Evolutionary conservation across 495 filamentous ascomycete genomes (phyloP).

Genomic region (Lasiosphaeriaceae sp.): DNA sequence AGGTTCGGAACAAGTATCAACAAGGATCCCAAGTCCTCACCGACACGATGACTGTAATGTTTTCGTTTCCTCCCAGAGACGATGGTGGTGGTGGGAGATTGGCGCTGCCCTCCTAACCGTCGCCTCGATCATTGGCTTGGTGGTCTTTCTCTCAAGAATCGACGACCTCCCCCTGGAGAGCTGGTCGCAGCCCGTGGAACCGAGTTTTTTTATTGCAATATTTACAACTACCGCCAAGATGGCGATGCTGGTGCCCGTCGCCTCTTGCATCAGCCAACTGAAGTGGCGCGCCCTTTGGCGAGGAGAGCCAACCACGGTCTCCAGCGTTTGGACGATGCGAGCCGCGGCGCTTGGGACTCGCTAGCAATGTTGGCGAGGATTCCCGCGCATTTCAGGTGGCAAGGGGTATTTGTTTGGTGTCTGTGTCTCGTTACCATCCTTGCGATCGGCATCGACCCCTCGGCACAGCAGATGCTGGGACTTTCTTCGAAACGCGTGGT

Average conservation of each 20-base stretch:
- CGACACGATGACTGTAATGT: too few relatives aligned
- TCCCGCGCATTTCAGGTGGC: not conserved
- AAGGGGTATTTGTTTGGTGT: not conserved
- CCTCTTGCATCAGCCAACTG: slow-evolving; percentile 30
- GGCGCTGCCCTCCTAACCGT: slow-evolving; percentile 5
- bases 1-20: too few relatives aligned
- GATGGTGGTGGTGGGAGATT: slow-evolving; percentile 25
- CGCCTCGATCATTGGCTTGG: slow-evolving; percentile 7
- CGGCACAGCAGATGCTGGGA: slow-evolving; percentile 16
- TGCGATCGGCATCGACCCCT: slow-evolving; percentile 16
- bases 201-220: slow-evolving; percentile 35
- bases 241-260: slow-evolving; percentile 26
- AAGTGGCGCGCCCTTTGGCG: slow-evolving; percentile 32
- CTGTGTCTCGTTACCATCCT: slow-evolving; percentile 8
- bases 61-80: too few relatives aligned
- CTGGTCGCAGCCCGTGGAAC: slow-evolving; percentile 18
- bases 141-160: slow-evolving; percentile 5
- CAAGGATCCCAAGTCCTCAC: too few relatives aligned
- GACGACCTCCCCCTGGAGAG: slow-evolving; percentile 1
- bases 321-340: slow-evolving; percentile 32
- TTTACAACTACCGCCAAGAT: slow-evolving; percentile 30
- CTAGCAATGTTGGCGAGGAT: slow-evolving; percentile 19
- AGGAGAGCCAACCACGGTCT: slow-evolving; percentile 17
- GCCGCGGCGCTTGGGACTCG: slow-evolving; percentile 34
- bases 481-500: not conserved